Conservation (phyloP, 2,329 filamentous ascomycete species). For the Diaporthe sp. region DNA sequence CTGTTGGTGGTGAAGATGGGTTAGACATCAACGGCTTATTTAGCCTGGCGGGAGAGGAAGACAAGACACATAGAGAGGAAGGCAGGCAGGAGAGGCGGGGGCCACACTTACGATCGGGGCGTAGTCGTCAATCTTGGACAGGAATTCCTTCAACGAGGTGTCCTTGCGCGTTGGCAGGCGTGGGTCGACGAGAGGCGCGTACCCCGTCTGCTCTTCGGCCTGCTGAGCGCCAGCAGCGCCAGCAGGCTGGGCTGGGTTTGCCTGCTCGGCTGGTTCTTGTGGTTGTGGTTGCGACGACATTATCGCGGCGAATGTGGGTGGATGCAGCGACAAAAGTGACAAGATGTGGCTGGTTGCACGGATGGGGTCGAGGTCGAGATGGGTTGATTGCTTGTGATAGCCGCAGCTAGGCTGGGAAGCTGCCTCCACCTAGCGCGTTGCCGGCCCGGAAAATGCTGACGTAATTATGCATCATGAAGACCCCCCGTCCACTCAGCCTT, state of each 20-base stretch:
- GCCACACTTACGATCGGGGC: slow-evolving; percentile 85
- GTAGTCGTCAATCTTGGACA: slow-evolving; percentile 98
- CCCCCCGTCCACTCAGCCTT: neutral
- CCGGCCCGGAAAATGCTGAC: slow-evolving; percentile 17
- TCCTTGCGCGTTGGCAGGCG: slow-evolving; percentile 88
- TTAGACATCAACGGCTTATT: no score
- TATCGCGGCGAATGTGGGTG: neutral
- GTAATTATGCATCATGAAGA: neutral
- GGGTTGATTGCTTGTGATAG: slow-evolving; percentile 18
- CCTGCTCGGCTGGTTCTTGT: slow-evolving; percentile 43
- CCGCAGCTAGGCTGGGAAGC: neutral
- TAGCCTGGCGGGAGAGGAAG: neutral
- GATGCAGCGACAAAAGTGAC: slow-evolving; percentile 21
- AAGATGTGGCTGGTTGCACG: slow-evolving; percentile 14
- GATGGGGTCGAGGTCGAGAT: slow-evolving; percentile 2
- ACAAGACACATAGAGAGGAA: no score
- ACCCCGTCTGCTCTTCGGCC: slow-evolving; percentile 24
- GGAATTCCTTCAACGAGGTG: slow-evolving; percentile 89
- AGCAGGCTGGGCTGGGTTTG: slow-evolving; percentile 38
- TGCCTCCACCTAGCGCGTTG: neutral
- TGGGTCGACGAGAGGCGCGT: slow-evolving; percentile 37
- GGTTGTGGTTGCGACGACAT: slow-evolving; percentile 42
- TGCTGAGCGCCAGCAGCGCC: slow-evolving; percentile 17
- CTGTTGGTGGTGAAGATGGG: no score
- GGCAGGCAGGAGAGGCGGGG: neutral